A percentile compares a stretch with the other conserved stretches of the same genome.
phyloP scores from a whole-genome alignment of 192 early-diverging fungal genomes.

The Coemansia pectinata region DNA sequence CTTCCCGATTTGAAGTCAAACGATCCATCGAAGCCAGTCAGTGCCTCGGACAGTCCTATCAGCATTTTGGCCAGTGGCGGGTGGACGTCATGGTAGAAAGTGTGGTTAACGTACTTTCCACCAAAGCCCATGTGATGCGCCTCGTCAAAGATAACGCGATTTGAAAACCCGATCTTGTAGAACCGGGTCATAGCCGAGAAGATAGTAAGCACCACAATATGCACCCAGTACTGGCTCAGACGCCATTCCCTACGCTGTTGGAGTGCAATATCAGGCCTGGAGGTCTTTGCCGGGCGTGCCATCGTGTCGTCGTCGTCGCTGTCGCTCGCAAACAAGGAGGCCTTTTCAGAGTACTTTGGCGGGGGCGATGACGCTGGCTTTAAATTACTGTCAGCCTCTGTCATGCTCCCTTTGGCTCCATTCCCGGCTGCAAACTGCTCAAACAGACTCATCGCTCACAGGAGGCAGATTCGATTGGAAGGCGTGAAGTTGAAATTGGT shows the following conservation, averaged over 20 bases:
- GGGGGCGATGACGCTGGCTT: neutral
- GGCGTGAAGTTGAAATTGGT: neutral
- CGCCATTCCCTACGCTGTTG: neutral
- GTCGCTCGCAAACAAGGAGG: constrained; percentile 26
- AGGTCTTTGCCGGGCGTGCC: neutral
- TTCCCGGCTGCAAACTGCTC: neutral
- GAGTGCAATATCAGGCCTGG: neutral
- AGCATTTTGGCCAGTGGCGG: constrained; percentile 98
- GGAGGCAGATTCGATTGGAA: neutral
- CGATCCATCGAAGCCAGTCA: constrained; percentile 84
- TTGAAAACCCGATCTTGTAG: constrained; percentile 27
- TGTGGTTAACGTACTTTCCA: constrained; percentile 86
- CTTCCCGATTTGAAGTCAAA: constrained; percentile 83
- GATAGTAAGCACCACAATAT: constrained; percentile 22
- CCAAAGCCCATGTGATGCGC: constrained; percentile 80
- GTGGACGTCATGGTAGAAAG: constrained; percentile 98
- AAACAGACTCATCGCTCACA: constrained; percentile 15
- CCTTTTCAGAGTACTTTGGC: neutral
- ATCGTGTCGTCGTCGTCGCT: constrained; percentile 1
- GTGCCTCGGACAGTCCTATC: constrained; percentile 75
- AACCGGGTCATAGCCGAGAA: constrained; percentile 36
- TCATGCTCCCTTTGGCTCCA: neutral
- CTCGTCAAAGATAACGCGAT: constrained; percentile 74
- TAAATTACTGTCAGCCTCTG: neutral
- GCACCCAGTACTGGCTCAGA: neutral